Evolutionary conservation across 805 yeast genomes (phyloP).

Genomic region (Lipomyces kockii): DNA sequence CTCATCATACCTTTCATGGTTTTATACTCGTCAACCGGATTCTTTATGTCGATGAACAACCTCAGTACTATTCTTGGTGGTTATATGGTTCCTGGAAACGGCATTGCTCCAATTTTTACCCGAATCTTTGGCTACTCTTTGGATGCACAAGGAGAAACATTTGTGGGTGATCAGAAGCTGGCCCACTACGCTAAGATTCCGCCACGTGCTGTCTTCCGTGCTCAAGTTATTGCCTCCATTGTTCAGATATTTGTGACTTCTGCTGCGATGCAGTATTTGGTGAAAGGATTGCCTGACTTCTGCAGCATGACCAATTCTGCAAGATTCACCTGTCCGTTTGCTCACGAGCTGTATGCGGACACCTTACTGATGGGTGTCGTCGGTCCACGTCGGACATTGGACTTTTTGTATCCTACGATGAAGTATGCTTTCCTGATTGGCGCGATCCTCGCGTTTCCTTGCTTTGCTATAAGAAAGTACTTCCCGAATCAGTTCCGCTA

Average conservation of each 20-base stretch:
- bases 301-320: constrained; percentile 53
- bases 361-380: constrained; percentile 66
- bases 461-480: constrained; percentile 41
- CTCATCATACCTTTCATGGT: constrained; percentile 66
- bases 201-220: constrained; percentile 62
- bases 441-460: constrained; percentile 51
- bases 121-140: constrained; percentile 63
- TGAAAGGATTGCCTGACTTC: constrained; percentile 43
- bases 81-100: constrained; percentile 62
- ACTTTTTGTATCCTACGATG: constrained; percentile 56
- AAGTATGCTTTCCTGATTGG: constrained; percentile 67
- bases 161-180: constrained; percentile 60
- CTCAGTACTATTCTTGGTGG: constrained; percentile 67
- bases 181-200: constrained; percentile 69
- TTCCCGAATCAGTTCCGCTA: constrained; percentile 44
- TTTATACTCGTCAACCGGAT: constrained; percentile 65
- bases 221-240: constrained; percentile 52
- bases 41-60: constrained; percentile 61
- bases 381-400: constrained; percentile 65
- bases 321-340: constrained; percentile 55
- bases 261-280: constrained; percentile 47
- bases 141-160: constrained; percentile 58
- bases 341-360: constrained; percentile 57
- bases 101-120: constrained; percentile 65
- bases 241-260: constrained; percentile 49